Conservation (phyloP, 352 stramenopile genomes). For the Phytophthora cryptogea region DNA sequence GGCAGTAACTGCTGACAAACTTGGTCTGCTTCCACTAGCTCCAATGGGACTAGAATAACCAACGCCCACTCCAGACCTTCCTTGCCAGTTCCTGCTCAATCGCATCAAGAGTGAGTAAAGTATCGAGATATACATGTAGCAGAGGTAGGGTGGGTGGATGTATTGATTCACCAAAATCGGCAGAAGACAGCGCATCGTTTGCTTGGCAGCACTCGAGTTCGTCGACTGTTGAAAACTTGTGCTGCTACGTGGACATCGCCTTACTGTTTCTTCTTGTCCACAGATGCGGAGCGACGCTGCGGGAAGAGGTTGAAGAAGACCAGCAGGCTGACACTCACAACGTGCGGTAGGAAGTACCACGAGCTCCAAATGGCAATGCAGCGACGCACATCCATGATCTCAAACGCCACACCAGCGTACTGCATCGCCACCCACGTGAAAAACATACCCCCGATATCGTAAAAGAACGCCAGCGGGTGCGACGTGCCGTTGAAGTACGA, state of each 20-base stretch:
- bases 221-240: constrained; percentile 1
- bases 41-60: constrained; percentile 20
- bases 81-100: constrained; percentile 12
- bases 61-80: not conserved
- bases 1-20: constrained; percentile 35
- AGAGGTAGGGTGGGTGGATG: constrained; percentile 11
- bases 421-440: constrained; percentile 88
- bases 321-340: constrained; percentile 62
- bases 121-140: constrained; percentile 1
- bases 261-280: constrained; percentile 59
- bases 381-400: constrained; percentile 79
- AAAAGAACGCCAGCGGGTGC: constrained; percentile 77
- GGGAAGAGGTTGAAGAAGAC: constrained; percentile 68
- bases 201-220: constrained; percentile 8
- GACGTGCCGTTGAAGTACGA: constrained; percentile 78
- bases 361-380: constrained; percentile 78
- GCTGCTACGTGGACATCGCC: not conserved
- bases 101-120: constrained; percentile 14
- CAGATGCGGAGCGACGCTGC: constrained; percentile 36
- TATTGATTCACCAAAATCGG: constrained; percentile 36
- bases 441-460: constrained; percentile 73
- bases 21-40: constrained; percentile 4
- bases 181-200: constrained; percentile 5
- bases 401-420: constrained; percentile 85
- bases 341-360: constrained; percentile 83